These are phyloP conservation scores for Pseudonitzschia multistriata DNA, from an alignment of 108 stramenopile species.

Conservation along the genomic window DNA sequence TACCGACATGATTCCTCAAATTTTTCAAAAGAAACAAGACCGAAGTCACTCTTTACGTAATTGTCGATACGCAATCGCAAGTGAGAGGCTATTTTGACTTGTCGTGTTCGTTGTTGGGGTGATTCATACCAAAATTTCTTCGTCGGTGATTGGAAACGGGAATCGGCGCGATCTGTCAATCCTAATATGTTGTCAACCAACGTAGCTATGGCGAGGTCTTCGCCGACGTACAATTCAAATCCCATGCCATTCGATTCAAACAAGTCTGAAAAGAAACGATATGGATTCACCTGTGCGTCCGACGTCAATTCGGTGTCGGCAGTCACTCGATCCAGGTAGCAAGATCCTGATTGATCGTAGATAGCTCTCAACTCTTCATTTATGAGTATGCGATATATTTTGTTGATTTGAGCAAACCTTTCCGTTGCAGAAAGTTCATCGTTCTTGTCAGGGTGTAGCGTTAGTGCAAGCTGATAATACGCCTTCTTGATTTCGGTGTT, in stretches of 20 bases:
- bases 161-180: constrained; percentile 22
- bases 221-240: constrained; percentile 32
- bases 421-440: constrained; percentile 18
- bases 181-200: constrained; percentile 40
- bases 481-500: constrained; percentile 41
- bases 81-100: constrained; percentile 44
- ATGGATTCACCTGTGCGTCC: constrained; percentile 27
- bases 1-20: constrained; percentile 18
- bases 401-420: constrained; percentile 31
- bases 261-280: constrained; percentile 40
- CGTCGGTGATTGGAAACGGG: constrained; percentile 5
- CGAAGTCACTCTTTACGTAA: constrained; percentile 11
- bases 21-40: not conserved
- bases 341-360: constrained; percentile 42
- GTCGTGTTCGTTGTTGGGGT: constrained; percentile 36
- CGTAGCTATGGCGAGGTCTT: constrained; percentile 37
- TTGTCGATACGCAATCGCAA: constrained; percentile 31
- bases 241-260: constrained; percentile 37
- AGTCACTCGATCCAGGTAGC: constrained; percentile 21
- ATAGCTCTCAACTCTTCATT: constrained; percentile 33
- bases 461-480: constrained; percentile 38
- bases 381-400: constrained; percentile 39
- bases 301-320: constrained; percentile 7
- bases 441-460: constrained; percentile 46
- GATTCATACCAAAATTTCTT: constrained; percentile 22